Percentiles rank a stretch among this genome's conserved stretches.
phyloP scores from a whole-genome alignment of 1,284 basidiomycete genomes.

The Mycosarcoma mackinlayi region DNA sequence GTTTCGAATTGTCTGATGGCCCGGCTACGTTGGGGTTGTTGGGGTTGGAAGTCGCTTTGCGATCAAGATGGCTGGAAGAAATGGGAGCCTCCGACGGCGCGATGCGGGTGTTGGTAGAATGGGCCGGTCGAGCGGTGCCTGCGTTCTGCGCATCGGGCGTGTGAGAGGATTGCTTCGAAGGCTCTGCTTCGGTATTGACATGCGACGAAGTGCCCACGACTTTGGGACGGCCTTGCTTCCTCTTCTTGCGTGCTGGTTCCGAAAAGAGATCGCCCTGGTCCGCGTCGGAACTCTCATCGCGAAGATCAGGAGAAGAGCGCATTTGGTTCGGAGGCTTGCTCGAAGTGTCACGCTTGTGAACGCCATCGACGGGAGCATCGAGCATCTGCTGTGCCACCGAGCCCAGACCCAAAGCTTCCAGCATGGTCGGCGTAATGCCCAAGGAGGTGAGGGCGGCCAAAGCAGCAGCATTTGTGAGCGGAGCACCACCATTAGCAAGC shows the following conservation, averaged over 20 bases:
- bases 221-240: constrained; percentile 38
- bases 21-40: constrained; percentile 13
- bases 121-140: constrained; percentile 1
- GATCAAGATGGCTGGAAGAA: constrained; percentile 1
- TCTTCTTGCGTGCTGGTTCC: constrained; percentile 41
- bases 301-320: constrained; percentile 11
- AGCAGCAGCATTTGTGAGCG: constrained; percentile 37
- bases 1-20: constrained; percentile 21
- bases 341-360: constrained; percentile 6
- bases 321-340: constrained; percentile 2
- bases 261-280: constrained; percentile 13
- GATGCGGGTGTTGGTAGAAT: constrained; percentile 2
- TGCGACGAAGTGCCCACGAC: constrained; percentile 3
- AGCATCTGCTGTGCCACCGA: constrained; percentile 45
- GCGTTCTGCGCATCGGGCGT: neutral
- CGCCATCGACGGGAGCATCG: constrained; percentile 19
- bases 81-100: constrained; percentile 5
- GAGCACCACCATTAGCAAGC: constrained; percentile 22
- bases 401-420: constrained; percentile 42
- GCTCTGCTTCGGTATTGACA: constrained; percentile 4
- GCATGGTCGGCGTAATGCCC: constrained; percentile 39
- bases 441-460: constrained; percentile 37
- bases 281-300: constrained; percentile 20
- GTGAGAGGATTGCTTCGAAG: constrained; percentile 10
- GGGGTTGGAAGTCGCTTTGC: constrained; percentile 7